Conservation (phyloP, 164 flowering plant genomes). For the Liquidambar formosana region DNA sequence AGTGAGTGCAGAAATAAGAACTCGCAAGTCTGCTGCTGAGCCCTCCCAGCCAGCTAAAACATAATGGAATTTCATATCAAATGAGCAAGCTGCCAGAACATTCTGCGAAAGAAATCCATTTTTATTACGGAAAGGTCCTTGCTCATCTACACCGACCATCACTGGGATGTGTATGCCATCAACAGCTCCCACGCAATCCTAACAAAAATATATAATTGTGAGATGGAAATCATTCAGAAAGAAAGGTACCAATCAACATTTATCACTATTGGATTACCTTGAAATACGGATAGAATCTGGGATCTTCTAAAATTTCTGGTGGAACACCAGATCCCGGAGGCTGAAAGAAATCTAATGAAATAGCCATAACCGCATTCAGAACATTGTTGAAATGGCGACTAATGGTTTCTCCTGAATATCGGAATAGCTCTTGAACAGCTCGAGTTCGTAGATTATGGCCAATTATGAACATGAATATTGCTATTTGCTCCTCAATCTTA, state of each 20-base stretch:
- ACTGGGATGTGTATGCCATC: conserved; percentile 68
- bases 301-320: conserved; percentile 43
- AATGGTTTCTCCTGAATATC: conserved; percentile 63
- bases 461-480: conserved; percentile 55
- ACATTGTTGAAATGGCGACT: conserved; percentile 74
- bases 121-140: conserved; percentile 59
- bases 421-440: conserved; percentile 57
- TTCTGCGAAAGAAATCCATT: conserved; percentile 55
- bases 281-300: conserved; percentile 54
- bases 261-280: conserved; percentile 29
- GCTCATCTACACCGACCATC: conserved; percentile 62
- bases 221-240: neutral
- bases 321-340: conserved; percentile 42
- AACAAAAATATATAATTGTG: conserved; percentile 4
- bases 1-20: conserved; percentile 52
- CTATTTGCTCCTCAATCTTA: conserved; percentile 65
- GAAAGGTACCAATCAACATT: neutral
- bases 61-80: conserved; percentile 61
- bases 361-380: conserved; percentile 51
- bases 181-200: conserved; percentile 66
- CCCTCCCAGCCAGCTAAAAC: conserved; percentile 85
- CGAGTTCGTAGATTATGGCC: conserved; percentile 62
- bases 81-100: conserved; percentile 65
- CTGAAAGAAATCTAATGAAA: conserved; percentile 51
- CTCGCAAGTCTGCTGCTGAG: conserved; percentile 55